Base-by-base conservation (phyloP, 345 rosid genomes). In the Zanthoxylum bungeanum region DNA sequence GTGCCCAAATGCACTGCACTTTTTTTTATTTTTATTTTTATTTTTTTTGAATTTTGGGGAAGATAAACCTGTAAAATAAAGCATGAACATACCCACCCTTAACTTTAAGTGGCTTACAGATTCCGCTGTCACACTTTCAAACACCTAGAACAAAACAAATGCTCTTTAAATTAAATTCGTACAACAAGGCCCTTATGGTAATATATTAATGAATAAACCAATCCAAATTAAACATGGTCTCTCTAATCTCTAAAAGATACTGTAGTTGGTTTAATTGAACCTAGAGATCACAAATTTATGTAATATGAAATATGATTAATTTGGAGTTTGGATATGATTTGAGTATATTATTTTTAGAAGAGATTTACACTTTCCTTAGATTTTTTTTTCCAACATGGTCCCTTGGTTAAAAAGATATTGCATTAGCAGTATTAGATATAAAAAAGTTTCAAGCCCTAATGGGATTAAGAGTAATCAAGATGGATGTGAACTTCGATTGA, bases 1-100 rank as follows among this genome's bases (percentile, higher is more conserved):
- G 14, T 19, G 66, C 62, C 63, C 24, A 59, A 60, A 28, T 68
- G 17, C 79, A 75, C 30, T 65, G 70, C 28, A 70, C 49, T n/a
- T n/a, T n/a, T n/a, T n/a, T n/a, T n/a, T n/a, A n/a, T n/a, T n/a
- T n/a, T n/a, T n/a, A n/a, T n/a, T n/a, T n/a, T n/a, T n/a, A n/a
- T n/a, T 9, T 2, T 25, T 2, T 1, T 36, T 24, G 6, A 57
- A 30, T 57, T 50, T 66, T 47, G 57, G 69, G 42, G 4, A 28
- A 44, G 39, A 62, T n/a, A 21, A 25, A 64, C 25, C 22, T 46
- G 7, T 47, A 28, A n/a, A 66, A 33, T 51, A 67, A 67, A 52
- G 5, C 71, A 25, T 55, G 63, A 39, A 55, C 39, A 50, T 39
- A 39, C 27, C 34, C 51, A 9, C n/a, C n/a, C n/a, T n/a, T n/a